Percentiles rank a stretch among this genome's conserved stretches.
phyloP scores from a whole-genome alignment of 768 basidiomycete genomes.

The Xanthoconium purpureum region DNA sequence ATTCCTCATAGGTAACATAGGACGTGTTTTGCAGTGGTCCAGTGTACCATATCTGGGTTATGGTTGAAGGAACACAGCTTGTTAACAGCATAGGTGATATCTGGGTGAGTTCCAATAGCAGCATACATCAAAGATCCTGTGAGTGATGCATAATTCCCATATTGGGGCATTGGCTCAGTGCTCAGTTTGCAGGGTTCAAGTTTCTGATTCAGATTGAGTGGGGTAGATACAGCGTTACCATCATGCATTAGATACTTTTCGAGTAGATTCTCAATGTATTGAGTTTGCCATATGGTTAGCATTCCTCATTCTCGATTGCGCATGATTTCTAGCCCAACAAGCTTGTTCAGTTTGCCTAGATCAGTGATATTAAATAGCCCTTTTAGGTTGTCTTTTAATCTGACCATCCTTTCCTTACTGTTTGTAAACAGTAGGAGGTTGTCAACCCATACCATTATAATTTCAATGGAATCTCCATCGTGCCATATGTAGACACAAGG shows the following conservation, averaged over 20 bases:
- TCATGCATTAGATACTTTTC: background rate
- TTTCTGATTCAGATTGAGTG: background rate
- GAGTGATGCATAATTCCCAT: background rate
- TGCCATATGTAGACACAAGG: background rate
- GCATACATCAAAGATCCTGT: background rate
- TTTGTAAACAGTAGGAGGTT: background rate
- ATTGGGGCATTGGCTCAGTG: background rate
- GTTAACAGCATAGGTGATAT: background rate
- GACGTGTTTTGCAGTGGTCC: background rate
- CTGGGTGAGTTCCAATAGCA: background rate
- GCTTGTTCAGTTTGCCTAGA: background rate
- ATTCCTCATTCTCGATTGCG: background rate
- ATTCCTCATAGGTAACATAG: background rate
- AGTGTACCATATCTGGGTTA: background rate
- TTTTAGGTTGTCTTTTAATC: background rate
- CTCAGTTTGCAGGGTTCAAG: background rate
- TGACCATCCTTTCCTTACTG: background rate
- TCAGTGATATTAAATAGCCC: background rate
- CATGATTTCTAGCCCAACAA: background rate
- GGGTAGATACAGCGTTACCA: background rate
- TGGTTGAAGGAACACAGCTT: background rate
- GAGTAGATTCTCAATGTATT: background rate
- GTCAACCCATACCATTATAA: background rate
- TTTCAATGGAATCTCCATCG: background rate
- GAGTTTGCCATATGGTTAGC: background rate